Evolutionary conservation across 2,329 filamentous ascomycete genomes (phyloP).

Genomic region (Verticillium dahliae): DNA sequence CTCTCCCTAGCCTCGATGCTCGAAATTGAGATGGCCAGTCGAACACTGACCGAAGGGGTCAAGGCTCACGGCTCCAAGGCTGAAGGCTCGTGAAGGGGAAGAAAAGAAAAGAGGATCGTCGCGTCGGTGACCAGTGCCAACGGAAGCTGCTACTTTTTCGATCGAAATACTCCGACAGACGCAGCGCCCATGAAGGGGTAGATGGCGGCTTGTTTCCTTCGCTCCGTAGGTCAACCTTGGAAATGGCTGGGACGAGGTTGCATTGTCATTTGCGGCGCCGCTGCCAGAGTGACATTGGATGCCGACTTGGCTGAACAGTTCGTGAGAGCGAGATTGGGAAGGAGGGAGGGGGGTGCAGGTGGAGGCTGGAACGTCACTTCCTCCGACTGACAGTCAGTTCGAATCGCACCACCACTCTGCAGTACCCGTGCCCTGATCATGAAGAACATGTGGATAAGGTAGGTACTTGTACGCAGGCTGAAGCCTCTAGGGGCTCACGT

Average conservation of each 20-base stretch:
- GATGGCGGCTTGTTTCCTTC: not conserved
- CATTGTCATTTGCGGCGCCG: not conserved
- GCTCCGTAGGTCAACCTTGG: not conserved
- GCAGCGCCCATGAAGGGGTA: not conserved
- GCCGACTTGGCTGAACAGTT: not conserved
- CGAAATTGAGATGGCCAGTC: not conserved
- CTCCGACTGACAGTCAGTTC: not conserved
- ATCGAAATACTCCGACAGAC: not conserved
- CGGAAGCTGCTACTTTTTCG: not conserved
- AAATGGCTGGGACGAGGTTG: not conserved
- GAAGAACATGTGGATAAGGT: too few relatives aligned
- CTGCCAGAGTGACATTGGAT: not conserved
- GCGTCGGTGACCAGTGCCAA: not conserved
- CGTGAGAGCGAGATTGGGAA: not conserved
- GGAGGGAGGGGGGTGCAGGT: not conserved
- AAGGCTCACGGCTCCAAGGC: too few relatives aligned
- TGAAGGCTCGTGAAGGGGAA: not conserved
- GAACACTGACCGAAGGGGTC: not conserved
- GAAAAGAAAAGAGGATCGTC: not conserved
- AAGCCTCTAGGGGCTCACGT: too few relatives aligned
- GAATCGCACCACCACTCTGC: too few relatives aligned
- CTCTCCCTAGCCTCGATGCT: not conserved
- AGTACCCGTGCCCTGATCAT: too few relatives aligned
- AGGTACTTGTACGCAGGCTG: too few relatives aligned
- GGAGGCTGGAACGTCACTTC: not conserved